phyloP scores from a whole-genome alignment of 1,284 basidiomycete species.

The Puccinia novopanici region DNA sequence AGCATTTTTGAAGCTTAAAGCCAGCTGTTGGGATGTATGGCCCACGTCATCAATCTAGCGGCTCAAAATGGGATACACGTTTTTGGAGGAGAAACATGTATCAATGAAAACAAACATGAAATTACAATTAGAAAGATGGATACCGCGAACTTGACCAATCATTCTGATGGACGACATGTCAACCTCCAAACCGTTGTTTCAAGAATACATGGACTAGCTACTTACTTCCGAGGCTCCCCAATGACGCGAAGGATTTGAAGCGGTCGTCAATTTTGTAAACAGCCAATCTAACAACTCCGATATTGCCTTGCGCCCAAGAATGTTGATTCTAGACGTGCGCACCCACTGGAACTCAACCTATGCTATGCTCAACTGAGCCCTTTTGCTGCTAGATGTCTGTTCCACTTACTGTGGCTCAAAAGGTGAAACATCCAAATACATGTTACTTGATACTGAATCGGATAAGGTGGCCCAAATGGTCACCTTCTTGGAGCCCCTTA shows the following conservation, averaged over 20 bases:
- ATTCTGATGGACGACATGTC: neutral
- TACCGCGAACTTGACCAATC: neutral
- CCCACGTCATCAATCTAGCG: conserved; percentile 1
- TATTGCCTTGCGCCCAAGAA: no score
- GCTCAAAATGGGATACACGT: neutral
- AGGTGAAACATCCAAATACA: neutral
- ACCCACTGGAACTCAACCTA: no score
- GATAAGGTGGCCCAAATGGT: neutral
- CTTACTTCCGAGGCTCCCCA: neutral
- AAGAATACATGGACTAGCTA: neutral
- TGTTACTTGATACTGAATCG: neutral
- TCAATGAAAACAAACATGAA: neutral
- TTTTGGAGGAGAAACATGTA: neutral
- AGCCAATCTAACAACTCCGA: neutral
- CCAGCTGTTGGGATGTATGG: conserved; percentile 12
- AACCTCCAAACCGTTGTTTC: neutral
- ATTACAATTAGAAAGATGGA: neutral
- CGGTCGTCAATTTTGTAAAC: neutral
- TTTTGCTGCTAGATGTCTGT: neutral
- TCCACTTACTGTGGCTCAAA: neutral
- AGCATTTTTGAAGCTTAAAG: neutral
- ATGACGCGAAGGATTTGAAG: neutral
- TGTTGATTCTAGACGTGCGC: no score
- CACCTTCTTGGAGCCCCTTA: conserved; percentile 7
- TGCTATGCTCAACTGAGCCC: conserved; percentile 1